Conservation (phyloP, 2,329 filamentous ascomycete genomes). For the Ceratocystis huliohia region DNA sequence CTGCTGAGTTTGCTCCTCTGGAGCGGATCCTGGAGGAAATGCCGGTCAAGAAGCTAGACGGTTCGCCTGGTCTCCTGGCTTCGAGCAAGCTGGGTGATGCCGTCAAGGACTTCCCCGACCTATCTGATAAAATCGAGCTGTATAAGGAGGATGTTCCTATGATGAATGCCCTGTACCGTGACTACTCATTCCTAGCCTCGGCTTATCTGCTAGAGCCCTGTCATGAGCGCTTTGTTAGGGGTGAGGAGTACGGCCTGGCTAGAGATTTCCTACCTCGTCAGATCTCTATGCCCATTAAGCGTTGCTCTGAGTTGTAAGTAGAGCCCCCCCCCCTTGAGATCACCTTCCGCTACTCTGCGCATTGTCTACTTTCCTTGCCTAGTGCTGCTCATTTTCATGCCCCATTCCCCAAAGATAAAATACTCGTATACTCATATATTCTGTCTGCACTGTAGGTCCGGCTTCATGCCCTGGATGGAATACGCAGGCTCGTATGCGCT, state of each 20-base stretch:
- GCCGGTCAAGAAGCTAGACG: conserved; percentile 64
- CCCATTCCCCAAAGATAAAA: too few relatives aligned
- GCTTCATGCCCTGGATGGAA: conserved; percentile 89
- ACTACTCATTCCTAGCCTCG: conserved; percentile 83
- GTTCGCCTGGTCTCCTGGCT: conserved; percentile 65
- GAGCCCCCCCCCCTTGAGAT: neutral
- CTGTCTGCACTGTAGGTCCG: conserved; percentile 32
- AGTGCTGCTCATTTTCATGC: too few relatives aligned
- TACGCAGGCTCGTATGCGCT: conserved; percentile 58
- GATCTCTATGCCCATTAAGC: conserved; percentile 70
- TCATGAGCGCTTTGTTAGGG: conserved; percentile 58
- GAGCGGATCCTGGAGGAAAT: conserved; percentile 62
- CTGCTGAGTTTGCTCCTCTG: conserved; percentile 58
- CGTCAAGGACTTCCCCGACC: conserved; percentile 64
- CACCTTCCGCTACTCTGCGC: neutral
- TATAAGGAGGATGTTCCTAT: conserved; percentile 60
- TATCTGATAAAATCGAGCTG: conserved; percentile 60
- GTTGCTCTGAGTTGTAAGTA: conserved; percentile 73
- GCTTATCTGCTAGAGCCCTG: conserved; percentile 87
- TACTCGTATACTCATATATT: conserved; percentile 2
- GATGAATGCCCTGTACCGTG: conserved; percentile 77
- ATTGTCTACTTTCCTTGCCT: neutral
- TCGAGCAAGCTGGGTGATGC: conserved; percentile 59
- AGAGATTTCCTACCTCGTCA: conserved; percentile 58
- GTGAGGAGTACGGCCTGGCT: conserved; percentile 65